Conservation (phyloP, 225 moss, liverwort and hornwort species). For the Bryum argenteum region DNA sequence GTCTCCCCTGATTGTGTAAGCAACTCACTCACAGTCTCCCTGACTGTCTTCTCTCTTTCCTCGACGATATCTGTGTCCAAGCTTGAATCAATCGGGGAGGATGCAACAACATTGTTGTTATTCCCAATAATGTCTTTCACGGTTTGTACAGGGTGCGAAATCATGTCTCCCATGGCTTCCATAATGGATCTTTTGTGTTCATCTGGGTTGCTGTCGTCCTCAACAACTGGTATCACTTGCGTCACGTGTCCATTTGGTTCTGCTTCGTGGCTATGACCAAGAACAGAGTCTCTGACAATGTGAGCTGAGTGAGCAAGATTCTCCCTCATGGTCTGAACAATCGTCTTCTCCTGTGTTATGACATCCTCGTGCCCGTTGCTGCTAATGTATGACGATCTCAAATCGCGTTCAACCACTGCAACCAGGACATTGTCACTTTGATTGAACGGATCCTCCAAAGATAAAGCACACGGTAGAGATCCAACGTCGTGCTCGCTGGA, state of each 20-base stretch:
- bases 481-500: constrained; percentile 10
- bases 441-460: constrained; percentile 51
- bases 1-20: constrained; percentile 37
- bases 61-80: neutral
- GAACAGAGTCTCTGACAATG: constrained; percentile 43
- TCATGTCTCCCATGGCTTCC: constrained; percentile 45
- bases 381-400: constrained; percentile 19
- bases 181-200: constrained; percentile 34
- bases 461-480: constrained; percentile 25
- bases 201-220: constrained; percentile 16
- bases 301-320: constrained; percentile 46
- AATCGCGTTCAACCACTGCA: constrained; percentile 34
- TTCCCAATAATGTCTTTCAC: constrained; percentile 41
- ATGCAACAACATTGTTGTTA: constrained; percentile 35
- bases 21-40: constrained; percentile 38
- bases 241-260: constrained; percentile 17
- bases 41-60: constrained; percentile 30
- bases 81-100: constrained; percentile 13
- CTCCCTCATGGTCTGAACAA: constrained; percentile 40
- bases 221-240: constrained; percentile 25
- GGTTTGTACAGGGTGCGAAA: constrained; percentile 41
- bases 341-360: constrained; percentile 36
- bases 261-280: constrained; percentile 30
- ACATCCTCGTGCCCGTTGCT: constrained; percentile 17
- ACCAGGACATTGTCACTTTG: constrained; percentile 44